Conservation (phyloP, 2,329 filamentous ascomycete species). For the Cordyceps tenuipes region DNA sequence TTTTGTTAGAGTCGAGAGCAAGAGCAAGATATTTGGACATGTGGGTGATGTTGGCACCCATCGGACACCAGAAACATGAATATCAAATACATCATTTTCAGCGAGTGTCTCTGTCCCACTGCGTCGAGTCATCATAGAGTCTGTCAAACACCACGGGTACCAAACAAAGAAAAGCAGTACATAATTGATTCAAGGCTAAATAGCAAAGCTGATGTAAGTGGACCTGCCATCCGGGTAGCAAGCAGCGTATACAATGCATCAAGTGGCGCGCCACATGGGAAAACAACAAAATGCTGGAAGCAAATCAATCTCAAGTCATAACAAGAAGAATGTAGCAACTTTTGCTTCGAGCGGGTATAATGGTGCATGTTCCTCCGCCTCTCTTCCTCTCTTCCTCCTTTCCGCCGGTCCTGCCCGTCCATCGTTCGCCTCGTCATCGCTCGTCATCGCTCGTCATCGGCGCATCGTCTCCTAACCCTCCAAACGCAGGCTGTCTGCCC, state of each 20-base stretch:
- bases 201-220: neutral
- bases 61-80: neutral
- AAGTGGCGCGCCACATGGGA: neutral
- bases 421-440: neutral
- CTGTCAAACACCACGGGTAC: too few relatives aligned
- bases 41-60: slow-evolving; percentile 4
- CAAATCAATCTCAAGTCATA: slow-evolving; percentile 8
- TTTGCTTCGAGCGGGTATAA: slow-evolving; percentile 11
- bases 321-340: slow-evolving; percentile 8
- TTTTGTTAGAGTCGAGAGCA: neutral
- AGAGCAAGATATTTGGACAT: slow-evolving; percentile 1
- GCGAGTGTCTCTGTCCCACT: neutral
- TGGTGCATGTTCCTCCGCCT: neutral
- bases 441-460: neutral
- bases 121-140: neutral
- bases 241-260: neutral
- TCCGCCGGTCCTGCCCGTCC: neutral
- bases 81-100: neutral
- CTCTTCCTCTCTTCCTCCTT: neutral
- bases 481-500: neutral
- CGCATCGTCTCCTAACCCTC: neutral
- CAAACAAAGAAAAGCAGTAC: neutral
- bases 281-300: slow-evolving; percentile 3
- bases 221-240: slow-evolving; percentile 1
- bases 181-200: neutral